phyloP scores from a whole-genome alignment of 2,329 filamentous ascomycete genomes.

The Penicillium sp. region DNA sequence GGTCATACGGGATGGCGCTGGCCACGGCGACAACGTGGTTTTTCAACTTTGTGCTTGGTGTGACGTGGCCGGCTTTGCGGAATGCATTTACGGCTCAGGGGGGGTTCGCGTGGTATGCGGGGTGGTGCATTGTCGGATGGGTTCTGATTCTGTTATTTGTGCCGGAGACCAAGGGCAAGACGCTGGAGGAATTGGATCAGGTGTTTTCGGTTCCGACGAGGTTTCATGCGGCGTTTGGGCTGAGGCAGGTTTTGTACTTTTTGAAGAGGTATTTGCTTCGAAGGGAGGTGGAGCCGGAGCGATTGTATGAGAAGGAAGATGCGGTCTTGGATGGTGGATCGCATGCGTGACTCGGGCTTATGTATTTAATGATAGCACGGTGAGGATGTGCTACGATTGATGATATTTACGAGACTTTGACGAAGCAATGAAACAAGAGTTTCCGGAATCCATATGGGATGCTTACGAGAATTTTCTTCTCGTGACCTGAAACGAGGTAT shows the following conservation, averaged over 20 bases:
- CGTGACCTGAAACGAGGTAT: too few species aligned
- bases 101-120: constrained; percentile 48
- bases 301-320: constrained; percentile 34
- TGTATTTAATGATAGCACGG: neutral
- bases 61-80: constrained; percentile 50
- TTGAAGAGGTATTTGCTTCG: constrained; percentile 31
- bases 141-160: constrained; percentile 41
- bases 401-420: neutral
- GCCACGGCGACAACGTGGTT: constrained; percentile 59
- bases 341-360: constrained; percentile 12
- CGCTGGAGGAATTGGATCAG: constrained; percentile 46
- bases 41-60: constrained; percentile 49
- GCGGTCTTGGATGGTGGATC: constrained; percentile 20
- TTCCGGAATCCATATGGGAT: too few species aligned
- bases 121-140: constrained; percentile 41
- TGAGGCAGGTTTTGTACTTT: constrained; percentile 35
- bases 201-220: constrained; percentile 50
- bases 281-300: constrained; percentile 36
- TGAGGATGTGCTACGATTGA: neutral
- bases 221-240: constrained; percentile 37
- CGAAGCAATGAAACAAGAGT: too few species aligned
- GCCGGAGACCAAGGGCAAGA: constrained; percentile 39
- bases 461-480: too few species aligned
- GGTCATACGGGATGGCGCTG: constrained; percentile 57
- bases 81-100: constrained; percentile 46